These are phyloP conservation scores for Mycena albidolilacea DNA, from an alignment of 768 basidiomycete genomes.

Conservation along the genomic window DNA sequence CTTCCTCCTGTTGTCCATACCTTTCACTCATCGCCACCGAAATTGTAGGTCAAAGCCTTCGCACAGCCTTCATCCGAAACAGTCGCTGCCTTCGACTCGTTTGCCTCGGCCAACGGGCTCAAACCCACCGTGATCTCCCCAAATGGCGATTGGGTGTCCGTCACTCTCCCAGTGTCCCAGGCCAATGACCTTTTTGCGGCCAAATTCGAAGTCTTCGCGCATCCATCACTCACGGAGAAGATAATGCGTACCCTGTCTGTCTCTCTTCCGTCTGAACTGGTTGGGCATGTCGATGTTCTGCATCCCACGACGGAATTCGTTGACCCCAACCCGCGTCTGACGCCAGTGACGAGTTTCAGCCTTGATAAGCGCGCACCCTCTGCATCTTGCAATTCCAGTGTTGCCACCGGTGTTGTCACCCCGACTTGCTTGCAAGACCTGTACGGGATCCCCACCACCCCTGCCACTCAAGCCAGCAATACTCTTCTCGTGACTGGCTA, in stretches of 20 bases:
- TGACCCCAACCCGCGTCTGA: not conserved
- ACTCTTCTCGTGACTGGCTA: conserved; percentile 5
- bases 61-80: conserved; percentile 3
- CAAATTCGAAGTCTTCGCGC: conserved; percentile 4
- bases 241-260: conserved; percentile 10
- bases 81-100: not conserved
- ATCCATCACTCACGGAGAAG: not conserved
- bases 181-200: conserved; percentile 11
- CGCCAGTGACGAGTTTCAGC: conserved; percentile 4
- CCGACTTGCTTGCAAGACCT: not conserved
- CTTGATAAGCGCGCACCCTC: conserved; percentile 4
- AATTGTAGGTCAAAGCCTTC: conserved; percentile 4
- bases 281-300: not conserved
- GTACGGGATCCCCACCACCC: conserved; percentile 7
- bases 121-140: conserved; percentile 8
- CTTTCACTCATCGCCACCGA: not conserved
- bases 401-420: not conserved
- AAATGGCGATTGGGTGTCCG: conserved; percentile 6
- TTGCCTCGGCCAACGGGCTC: conserved; percentile 2
- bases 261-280: conserved; percentile 8
- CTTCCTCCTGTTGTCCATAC: not conserved
- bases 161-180: conserved; percentile 4
- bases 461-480: not conserved
- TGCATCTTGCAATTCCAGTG: not conserved
- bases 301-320: conserved; percentile 11